Evolutionary conservation across 2,329 filamentous ascomycete genomes (phyloP).

Genomic region (Aureobasidium melanogenum): DNA sequence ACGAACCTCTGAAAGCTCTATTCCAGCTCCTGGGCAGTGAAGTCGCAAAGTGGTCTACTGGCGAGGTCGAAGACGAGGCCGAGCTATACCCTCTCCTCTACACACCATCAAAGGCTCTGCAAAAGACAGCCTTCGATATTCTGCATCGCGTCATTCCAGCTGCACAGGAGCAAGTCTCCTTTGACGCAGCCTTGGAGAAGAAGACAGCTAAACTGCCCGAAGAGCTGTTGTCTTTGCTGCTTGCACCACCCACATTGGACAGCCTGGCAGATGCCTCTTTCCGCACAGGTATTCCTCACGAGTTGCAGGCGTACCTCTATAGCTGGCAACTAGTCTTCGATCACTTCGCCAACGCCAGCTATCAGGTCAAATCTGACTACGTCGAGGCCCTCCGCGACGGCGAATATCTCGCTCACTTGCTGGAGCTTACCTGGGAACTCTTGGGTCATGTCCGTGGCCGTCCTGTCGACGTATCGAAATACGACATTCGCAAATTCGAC

Average conservation of each 20-base stretch:
- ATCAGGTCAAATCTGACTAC: constrained; percentile 76
- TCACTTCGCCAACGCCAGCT: constrained; percentile 54
- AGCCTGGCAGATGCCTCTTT: constrained; percentile 57
- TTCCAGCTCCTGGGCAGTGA: constrained; percentile 65
- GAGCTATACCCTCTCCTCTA: constrained; percentile 70
- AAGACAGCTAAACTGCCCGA: constrained; percentile 66
- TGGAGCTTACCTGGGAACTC: constrained; percentile 76
- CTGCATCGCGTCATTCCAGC: constrained; percentile 72
- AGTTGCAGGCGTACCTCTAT: constrained; percentile 70
- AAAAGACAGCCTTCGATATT: constrained; percentile 70
- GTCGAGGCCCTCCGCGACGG: constrained; percentile 68
- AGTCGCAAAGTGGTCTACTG: constrained; percentile 54
- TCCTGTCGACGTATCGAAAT: constrained; percentile 59
- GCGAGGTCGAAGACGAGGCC: constrained; percentile 53
- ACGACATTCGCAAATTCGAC: constrained; percentile 60
- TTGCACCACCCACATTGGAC: constrained; percentile 67
- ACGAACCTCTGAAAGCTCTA: constrained; percentile 65
- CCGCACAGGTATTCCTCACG: constrained; percentile 54
- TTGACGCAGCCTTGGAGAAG: constrained; percentile 67
- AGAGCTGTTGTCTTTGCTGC: constrained; percentile 73
- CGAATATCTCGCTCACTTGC: constrained; percentile 56
- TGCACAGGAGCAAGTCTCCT: constrained; percentile 69
- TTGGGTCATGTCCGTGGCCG: constrained; percentile 69
- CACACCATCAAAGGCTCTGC: constrained; percentile 64
- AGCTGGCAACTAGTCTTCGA: constrained; percentile 89